These are phyloP conservation scores for Aspergillus sclerotialis DNA, from an alignment of 2,329 filamentous ascomycete species.

Conservation along the genomic window DNA sequence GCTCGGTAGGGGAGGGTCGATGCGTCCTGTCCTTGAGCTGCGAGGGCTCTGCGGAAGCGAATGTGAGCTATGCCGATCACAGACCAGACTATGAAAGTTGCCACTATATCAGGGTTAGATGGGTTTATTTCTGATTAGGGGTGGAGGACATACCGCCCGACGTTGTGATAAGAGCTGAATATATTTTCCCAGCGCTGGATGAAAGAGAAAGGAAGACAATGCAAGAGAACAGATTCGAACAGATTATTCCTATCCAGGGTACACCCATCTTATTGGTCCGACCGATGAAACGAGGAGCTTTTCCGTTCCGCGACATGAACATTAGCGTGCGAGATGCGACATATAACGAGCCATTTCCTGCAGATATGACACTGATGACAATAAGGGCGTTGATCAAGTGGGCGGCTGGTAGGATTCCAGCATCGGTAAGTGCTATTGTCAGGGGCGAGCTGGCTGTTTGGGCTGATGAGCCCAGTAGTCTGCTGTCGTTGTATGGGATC, in stretches of 20 bases:
- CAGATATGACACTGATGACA: constrained; percentile 63
- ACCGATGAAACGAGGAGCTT: constrained; percentile 63
- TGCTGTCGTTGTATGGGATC: constrained; percentile 60
- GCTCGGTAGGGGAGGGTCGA: constrained; percentile 43
- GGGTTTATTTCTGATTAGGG: background rate
- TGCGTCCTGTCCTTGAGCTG: constrained; percentile 28
- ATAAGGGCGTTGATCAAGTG: constrained; percentile 75
- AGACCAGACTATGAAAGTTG: constrained; percentile 34
- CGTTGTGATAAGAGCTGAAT: constrained; percentile 25
- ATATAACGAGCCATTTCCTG: constrained; percentile 70
- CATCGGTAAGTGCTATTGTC: constrained; percentile 66
- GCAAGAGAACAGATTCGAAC: constrained; percentile 62
- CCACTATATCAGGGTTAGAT: constrained; percentile 13
- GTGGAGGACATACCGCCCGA: constrained; percentile 20
- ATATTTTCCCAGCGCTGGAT: constrained; percentile 23
- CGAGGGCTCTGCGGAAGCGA: constrained; percentile 33
- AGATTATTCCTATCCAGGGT: constrained; percentile 53
- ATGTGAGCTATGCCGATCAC: constrained; percentile 37
- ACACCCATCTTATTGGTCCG: constrained; percentile 60
- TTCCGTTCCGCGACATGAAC: constrained; percentile 67
- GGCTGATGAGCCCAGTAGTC: constrained; percentile 54
- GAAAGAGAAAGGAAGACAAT: constrained; percentile 27
- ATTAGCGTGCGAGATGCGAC: constrained; percentile 68
- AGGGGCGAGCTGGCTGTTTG: constrained; percentile 65
- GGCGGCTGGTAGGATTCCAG: constrained; percentile 65